Conservation (phyloP, 1,284 basidiomycete genomes). For the Waitea zeae region DNA sequence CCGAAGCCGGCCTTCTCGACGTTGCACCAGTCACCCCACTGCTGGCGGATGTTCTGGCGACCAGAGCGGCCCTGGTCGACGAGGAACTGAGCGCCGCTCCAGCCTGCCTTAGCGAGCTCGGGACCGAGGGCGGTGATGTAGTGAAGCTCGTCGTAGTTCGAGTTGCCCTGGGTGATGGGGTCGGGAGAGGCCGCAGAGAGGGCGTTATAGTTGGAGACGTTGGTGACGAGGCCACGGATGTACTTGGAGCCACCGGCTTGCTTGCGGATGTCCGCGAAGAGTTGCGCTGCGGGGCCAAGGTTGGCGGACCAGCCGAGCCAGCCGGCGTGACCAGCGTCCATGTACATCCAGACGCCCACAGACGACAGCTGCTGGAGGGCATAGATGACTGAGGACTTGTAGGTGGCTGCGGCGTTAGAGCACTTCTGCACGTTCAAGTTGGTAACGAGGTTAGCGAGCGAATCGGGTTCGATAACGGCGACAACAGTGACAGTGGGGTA, state of each 20-base stretch:
- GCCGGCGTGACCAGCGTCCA: slow-evolving; percentile 37
- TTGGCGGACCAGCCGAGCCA: slow-evolving; percentile 57
- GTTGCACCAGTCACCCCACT: slow-evolving; percentile 44
- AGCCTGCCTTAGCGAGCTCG: neutral
- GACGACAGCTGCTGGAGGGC: slow-evolving; percentile 36
- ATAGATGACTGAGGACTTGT: slow-evolving; percentile 34
- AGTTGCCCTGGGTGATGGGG: slow-evolving; percentile 37
- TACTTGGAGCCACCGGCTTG: slow-evolving; percentile 29
- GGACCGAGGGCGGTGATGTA: slow-evolving; percentile 29
- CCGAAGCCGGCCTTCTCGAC: slow-evolving; percentile 47
- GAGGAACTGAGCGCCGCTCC: slow-evolving; percentile 35
- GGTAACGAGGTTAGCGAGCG: slow-evolving; percentile 41
- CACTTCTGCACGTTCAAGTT: slow-evolving; percentile 43
- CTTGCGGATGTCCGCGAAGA: slow-evolving; percentile 32
- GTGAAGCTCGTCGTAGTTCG: slow-evolving; percentile 43
- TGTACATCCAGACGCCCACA: slow-evolving; percentile 39
- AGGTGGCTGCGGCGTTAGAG: slow-evolving; percentile 29
- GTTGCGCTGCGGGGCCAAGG: slow-evolving; percentile 34
- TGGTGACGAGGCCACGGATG: slow-evolving; percentile 44
- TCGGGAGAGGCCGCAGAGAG: slow-evolving; percentile 32
- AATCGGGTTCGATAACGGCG: slow-evolving; percentile 48
- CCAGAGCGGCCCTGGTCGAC: slow-evolving; percentile 49
- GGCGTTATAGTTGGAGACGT: slow-evolving; percentile 51
- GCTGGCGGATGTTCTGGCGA: slow-evolving; percentile 36
- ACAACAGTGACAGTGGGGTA: slow-evolving; percentile 43